A percentile compares a stretch with the other conserved stretches of the same genome.
phyloP scores from a whole-genome alignment of 768 basidiomycete genomes.

The Phylloporus arenicola region DNA sequence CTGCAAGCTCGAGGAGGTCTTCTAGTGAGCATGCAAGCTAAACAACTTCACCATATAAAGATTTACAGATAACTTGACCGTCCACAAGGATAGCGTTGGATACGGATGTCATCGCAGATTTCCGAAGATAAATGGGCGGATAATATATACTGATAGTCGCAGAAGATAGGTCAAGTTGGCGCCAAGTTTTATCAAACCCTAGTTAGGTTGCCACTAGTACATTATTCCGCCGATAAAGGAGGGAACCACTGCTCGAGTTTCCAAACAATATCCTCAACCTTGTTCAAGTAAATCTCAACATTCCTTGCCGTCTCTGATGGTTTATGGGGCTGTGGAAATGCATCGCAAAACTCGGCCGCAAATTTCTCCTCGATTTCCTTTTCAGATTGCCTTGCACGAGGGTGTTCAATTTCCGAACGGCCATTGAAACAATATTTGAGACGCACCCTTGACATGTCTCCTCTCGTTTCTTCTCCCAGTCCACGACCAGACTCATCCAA shows the following conservation, averaged over 20 bases:
- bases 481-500: conserved; percentile 15
- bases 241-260: conserved; percentile 25
- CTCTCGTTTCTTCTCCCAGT: conserved; percentile 20
- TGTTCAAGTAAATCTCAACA: conserved; percentile 22
- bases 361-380: conserved; percentile 12
- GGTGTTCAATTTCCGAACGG: background rate
- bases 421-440: background rate
- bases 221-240: background rate
- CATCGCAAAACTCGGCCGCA: conserved; percentile 19
- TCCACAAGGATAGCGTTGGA: background rate
- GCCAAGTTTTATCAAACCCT: background rate
- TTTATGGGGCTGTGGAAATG: conserved; percentile 17
- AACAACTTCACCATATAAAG: background rate
- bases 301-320: conserved; percentile 10
- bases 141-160: background rate
- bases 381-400: conserved; percentile 7
- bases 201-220: background rate
- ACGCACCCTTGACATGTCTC: conserved; percentile 10
- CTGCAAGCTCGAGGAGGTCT: background rate
- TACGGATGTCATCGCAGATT: background rate
- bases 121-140: background rate
- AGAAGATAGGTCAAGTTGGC: too few relatives aligned
- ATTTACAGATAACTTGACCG: too few relatives aligned
- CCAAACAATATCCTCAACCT: conserved; percentile 23
- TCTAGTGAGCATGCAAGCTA: background rate